phyloP scores from a whole-genome alignment of 2,329 filamentous ascomycete genomes.

The Huntiella bhutanensis region DNA sequence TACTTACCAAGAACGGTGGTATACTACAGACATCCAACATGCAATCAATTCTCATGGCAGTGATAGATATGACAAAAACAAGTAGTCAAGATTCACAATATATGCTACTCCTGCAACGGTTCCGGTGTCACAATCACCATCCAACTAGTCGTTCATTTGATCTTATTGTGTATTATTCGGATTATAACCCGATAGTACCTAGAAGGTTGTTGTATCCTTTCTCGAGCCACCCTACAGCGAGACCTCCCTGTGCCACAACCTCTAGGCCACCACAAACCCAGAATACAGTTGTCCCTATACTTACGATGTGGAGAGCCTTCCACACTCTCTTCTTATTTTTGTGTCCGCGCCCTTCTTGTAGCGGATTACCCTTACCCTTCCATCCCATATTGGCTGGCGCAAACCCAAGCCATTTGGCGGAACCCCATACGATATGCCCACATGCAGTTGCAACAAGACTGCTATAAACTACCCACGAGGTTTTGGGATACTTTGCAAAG shows the following conservation, averaged over 20 bases:
- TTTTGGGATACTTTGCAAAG: constrained; percentile 49
- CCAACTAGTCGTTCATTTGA: too few species aligned
- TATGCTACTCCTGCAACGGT: too few species aligned
- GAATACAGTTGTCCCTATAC: constrained; percentile 36
- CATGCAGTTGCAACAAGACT: constrained; percentile 47
- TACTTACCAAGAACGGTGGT: too few species aligned
- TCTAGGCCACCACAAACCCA: constrained; percentile 73
- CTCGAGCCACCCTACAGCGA: constrained; percentile 58
- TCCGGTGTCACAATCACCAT: too few species aligned
- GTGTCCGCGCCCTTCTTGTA: constrained; percentile 31
- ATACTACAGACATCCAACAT: too few species aligned
- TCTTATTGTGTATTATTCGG: not conserved
- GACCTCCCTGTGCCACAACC: constrained; percentile 53
- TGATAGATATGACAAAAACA: too few species aligned
- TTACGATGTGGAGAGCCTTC: constrained; percentile 50
- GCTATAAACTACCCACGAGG: constrained; percentile 51
- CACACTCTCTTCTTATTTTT: constrained; percentile 42
- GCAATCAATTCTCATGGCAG: too few species aligned
- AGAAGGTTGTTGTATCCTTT: constrained; percentile 57
- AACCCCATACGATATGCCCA: constrained; percentile 69
- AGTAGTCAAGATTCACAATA: too few species aligned
- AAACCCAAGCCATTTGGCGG: constrained; percentile 60
- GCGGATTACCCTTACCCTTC: constrained; percentile 23
- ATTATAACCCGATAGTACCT: constrained; percentile 15
- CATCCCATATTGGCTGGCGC: constrained; percentile 36